A percentile compares a stretch with the other conserved stretches of the same genome.
Evolutionary conservation across 2,329 filamentous ascomycete genomes (phyloP).

Genomic region (Sordariomycetes sp.): DNA sequence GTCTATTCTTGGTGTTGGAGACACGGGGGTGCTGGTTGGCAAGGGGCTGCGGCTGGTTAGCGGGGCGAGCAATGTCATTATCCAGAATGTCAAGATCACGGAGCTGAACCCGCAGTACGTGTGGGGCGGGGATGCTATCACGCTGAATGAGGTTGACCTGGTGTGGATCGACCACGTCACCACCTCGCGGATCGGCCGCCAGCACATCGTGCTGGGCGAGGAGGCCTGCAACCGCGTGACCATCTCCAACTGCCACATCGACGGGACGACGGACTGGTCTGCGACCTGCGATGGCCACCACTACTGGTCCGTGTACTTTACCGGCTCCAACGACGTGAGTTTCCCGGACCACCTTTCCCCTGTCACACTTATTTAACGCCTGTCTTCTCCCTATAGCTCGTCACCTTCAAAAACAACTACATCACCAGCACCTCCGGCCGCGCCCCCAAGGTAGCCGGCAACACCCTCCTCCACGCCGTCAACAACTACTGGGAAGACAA

Average conservation of each 20-base stretch:
- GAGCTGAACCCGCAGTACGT: constrained; percentile 46
- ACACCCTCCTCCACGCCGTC: constrained; percentile 45
- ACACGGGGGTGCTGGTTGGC: constrained; percentile 43
- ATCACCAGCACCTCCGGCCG: constrained; percentile 48
- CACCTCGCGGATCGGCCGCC: constrained; percentile 46
- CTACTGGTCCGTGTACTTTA: constrained; percentile 50
- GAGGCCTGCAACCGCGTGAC: constrained; percentile 42
- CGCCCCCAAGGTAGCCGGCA: constrained; percentile 44
- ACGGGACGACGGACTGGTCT: constrained; percentile 42
- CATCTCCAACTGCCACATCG: constrained; percentile 49
- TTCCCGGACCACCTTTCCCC: too few relatives aligned
- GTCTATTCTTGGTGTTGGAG: constrained; percentile 41
- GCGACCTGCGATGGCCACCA: constrained; percentile 47
- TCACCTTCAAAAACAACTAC: constrained; percentile 52
- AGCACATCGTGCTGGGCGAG: constrained; percentile 49
- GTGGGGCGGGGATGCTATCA: constrained; percentile 50
- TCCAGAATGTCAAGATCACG: constrained; percentile 47
- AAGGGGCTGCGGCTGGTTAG: constrained; percentile 41
- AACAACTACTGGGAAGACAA: constrained; percentile 52
- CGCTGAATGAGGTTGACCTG: constrained; percentile 32
- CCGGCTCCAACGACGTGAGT: constrained; percentile 35
- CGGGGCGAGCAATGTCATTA: constrained; percentile 36
- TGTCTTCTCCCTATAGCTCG: constrained; percentile 13
- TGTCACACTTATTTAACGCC: neutral
- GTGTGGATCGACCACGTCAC: constrained; percentile 44